These are phyloP conservation scores for Citeromyces matritensis DNA, from an alignment of 805 yeast genomes.

Conservation along the genomic window DNA sequence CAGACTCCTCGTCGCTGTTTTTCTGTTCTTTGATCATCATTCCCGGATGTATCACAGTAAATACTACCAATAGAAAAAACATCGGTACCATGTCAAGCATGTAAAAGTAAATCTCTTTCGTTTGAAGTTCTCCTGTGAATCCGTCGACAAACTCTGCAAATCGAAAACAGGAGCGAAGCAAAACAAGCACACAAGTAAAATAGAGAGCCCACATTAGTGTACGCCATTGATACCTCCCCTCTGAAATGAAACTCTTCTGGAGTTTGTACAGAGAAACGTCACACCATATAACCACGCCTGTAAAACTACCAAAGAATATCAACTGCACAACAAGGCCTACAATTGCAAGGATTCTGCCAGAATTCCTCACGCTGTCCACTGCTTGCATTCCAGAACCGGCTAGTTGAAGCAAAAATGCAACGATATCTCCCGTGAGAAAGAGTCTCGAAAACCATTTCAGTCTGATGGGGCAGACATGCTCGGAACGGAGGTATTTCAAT, in stretches of 20 bases:
- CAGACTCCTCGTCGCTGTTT: too few relatives aligned
- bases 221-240: background rate
- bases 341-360: background rate
- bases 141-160: background rate
- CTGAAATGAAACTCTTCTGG: background rate
- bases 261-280: background rate
- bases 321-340: background rate
- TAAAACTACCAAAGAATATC: background rate
- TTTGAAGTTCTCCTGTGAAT: background rate
- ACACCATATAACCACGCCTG: background rate
- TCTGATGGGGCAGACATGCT: background rate
- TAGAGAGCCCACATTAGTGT: background rate
- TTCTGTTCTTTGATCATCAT: too few relatives aligned
- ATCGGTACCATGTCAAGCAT: background rate
- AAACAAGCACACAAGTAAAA: background rate
- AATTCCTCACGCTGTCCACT: background rate
- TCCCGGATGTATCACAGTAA: too few relatives aligned
- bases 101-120: background rate
- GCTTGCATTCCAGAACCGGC: background rate
- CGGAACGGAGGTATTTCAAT: background rate
- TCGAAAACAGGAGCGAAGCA: background rate
- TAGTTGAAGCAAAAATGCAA: background rate
- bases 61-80: background rate
- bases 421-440: background rate
- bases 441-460: background rate